phyloP scores from a whole-genome alignment of 768 basidiomycete species.

The Boletus sp. region DNA sequence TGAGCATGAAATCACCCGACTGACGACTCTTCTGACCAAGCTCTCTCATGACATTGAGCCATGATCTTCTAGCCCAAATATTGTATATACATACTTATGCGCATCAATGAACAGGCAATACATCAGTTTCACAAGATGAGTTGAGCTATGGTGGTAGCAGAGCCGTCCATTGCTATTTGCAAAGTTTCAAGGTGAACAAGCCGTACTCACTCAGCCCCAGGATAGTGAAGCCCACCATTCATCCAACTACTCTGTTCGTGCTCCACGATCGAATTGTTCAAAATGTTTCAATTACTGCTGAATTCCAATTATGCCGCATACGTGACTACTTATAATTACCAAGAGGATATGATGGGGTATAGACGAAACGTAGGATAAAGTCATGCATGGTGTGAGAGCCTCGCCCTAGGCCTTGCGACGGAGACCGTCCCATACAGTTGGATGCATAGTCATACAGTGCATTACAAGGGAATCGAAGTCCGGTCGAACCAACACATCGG shows the following conservation, averaged over 20 bases:
- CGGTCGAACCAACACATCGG: slow-evolving; percentile 28
- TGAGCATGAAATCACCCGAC: slow-evolving; percentile 55
- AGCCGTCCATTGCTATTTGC: no score
- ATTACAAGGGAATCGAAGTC: slow-evolving; percentile 41
- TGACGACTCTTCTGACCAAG: slow-evolving; percentile 52
- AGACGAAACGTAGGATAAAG: slow-evolving; percentile 12
- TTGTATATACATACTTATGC: slow-evolving; percentile 35
- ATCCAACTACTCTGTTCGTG: no score
- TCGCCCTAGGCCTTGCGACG: slow-evolving; percentile 22
- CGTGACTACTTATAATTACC: slow-evolving; percentile 14
- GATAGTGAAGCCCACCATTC: no score
- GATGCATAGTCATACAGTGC: slow-evolving; percentile 51
- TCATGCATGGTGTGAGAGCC: neutral
- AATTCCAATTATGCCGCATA: slow-evolving; percentile 6
- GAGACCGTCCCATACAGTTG: slow-evolving; percentile 46
- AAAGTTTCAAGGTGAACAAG: no score
- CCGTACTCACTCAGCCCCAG: no score
- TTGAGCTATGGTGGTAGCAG: slow-evolving; percentile 25
- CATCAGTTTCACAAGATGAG: no score
- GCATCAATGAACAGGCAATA: neutral
- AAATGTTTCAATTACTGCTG: neutral
- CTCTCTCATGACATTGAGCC: slow-evolving; percentile 40
- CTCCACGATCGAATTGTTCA: neutral
- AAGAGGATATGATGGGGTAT: slow-evolving; percentile 11
- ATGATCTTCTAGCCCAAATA: slow-evolving; percentile 1